These are phyloP conservation scores for Crithidia expoeki DNA, from an alignment of 208 protist genomes.

Conservation along the genomic window DNA sequence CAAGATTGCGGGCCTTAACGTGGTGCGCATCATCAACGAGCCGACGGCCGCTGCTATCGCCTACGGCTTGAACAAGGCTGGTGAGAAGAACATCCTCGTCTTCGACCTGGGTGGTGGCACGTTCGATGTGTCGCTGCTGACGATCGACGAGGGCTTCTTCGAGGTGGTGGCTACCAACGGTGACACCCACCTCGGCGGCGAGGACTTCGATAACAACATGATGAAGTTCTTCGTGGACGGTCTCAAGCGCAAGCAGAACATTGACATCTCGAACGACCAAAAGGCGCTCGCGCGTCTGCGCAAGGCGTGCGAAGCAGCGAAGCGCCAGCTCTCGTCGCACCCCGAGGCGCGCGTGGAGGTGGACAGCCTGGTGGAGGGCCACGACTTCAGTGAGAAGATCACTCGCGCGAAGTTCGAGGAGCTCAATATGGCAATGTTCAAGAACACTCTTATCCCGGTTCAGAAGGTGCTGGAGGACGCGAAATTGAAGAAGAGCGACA, in stretches of 20 bases:
- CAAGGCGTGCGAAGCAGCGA: conserved; percentile 94
- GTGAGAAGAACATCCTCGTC: conserved; percentile 94
- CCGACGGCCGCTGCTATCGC: conserved; percentile 99
- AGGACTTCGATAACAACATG: conserved; percentile 99
- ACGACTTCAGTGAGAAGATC: conserved; percentile 97
- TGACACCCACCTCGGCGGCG: conserved; percentile 99
- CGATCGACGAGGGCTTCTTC: conserved; percentile 99
- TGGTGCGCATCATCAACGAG: conserved; percentile 99
- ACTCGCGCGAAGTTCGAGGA: conserved; percentile 99
- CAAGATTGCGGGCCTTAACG: conserved; percentile 96
- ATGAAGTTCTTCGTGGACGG: conserved; percentile 97
- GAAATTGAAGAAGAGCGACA: conserved; percentile 79
- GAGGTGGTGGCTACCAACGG: conserved; percentile 99
- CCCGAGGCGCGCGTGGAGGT: conserved; percentile 96
- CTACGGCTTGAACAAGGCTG: conserved; percentile 96
- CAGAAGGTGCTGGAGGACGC: conserved; percentile 90
- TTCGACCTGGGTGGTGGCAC: conserved; percentile 99
- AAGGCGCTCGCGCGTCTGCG: conserved; percentile 82
- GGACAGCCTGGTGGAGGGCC: conserved; percentile 97
- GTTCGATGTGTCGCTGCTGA: conserved; percentile 99
- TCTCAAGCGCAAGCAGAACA: conserved; percentile 91
- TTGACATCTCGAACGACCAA: conserved; percentile 73
- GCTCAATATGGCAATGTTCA: conserved; percentile 91
- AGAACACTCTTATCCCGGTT: conserved; percentile 81
- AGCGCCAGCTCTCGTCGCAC: conserved; percentile 96